Evolutionary conservation across 2,329 filamentous ascomycete genomes (phyloP).

Genomic region (Beauveria sp.): DNA sequence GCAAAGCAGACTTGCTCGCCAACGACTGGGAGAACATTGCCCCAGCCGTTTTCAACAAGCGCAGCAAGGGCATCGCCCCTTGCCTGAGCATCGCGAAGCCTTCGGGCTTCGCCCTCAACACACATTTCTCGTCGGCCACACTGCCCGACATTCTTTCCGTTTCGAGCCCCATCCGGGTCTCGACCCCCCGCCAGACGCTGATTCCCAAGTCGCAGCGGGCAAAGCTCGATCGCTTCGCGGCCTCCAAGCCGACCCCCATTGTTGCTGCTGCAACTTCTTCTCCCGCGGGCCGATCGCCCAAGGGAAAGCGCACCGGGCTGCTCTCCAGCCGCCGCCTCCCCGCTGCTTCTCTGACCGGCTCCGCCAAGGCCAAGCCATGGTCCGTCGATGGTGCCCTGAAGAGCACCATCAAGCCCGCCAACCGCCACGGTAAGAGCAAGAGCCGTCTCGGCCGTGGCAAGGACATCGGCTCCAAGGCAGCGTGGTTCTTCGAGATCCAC

Average conservation of each 20-base stretch:
- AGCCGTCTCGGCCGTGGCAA: conserved; percentile 16
- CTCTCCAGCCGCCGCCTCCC: conserved; percentile 60
- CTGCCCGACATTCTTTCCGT: conserved; percentile 22
- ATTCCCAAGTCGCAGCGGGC: conserved; percentile 45
- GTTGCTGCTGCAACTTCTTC: conserved; percentile 32
- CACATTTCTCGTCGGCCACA: conserved; percentile 17
- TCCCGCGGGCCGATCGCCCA: conserved; percentile 74
- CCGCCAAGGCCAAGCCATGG: conserved; percentile 55
- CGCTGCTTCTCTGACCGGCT: conserved; percentile 49
- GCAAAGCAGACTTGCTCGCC: conserved; percentile 45
- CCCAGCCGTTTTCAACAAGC: conserved; percentile 49
- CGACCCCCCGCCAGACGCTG: conserved; percentile 36
- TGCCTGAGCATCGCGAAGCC: conserved; percentile 43
- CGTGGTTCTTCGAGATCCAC: conserved; percentile 91
- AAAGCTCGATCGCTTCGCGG: conserved; percentile 33
- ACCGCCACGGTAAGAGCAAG: conserved; percentile 20
- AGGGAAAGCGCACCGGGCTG: conserved; percentile 60
- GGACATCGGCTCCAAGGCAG: conserved; percentile 47
- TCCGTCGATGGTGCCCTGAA: conserved; percentile 78
- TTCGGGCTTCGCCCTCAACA: conserved; percentile 37
- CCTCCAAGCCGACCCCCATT: conserved; percentile 44
- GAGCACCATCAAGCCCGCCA: conserved; percentile 60
- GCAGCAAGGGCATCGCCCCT: conserved; percentile 44
- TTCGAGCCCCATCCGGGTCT: conserved; percentile 24
- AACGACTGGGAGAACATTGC: conserved; percentile 57